Conservation (phyloP, 2,329 filamentous ascomycete species). For the Pezicula radicicola region DNA sequence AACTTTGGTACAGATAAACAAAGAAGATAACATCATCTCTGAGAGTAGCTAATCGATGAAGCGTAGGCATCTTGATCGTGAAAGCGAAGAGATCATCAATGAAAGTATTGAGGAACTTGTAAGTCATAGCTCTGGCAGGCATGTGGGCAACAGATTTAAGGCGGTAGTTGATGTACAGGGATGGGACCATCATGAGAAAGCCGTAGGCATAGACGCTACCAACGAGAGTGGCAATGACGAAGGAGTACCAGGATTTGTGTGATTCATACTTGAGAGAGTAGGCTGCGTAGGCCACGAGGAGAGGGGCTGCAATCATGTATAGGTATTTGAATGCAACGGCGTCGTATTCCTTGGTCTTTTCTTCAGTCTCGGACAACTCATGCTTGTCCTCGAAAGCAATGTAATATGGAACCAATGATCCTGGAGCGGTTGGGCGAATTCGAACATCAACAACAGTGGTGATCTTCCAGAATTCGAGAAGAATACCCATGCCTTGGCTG, state of each 20-base stretch:
- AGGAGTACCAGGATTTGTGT: conserved; percentile 98
- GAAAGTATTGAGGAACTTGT: conserved; percentile 98
- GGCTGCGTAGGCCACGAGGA: conserved; percentile 82
- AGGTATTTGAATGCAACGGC: conserved; percentile 97
- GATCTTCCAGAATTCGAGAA: conserved; percentile 87
- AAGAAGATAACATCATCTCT: conserved; percentile 98
- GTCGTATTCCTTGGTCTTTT: conserved; percentile 98
- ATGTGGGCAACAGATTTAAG: conserved; percentile 95
- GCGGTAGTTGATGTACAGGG: conserved; percentile 97
- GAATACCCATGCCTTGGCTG: conserved; percentile 67
- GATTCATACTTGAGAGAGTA: conserved; percentile 92
- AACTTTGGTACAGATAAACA: conserved; percentile 92
- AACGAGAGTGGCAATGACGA: conserved; percentile 90
- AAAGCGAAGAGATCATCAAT: conserved; percentile 99
- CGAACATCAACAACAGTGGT: conserved; percentile 93
- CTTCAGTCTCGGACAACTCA: conserved; percentile 88
- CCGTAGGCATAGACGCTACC: conserved; percentile 97
- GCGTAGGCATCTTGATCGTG: conserved; percentile 97
- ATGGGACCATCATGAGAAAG: conserved; percentile 98
- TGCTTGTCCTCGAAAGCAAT: conserved; percentile 95
- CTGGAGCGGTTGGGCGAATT: conserved; percentile 64
- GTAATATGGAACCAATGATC: conserved; percentile 73
- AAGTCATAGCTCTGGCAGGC: conserved; percentile 94
- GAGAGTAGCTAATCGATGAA: conserved; percentile 89
- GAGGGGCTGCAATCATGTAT: conserved; percentile 85